Conservation (phyloP, 176 grass and related monocot genomes). For the Aegilops speltoides region DNA sequence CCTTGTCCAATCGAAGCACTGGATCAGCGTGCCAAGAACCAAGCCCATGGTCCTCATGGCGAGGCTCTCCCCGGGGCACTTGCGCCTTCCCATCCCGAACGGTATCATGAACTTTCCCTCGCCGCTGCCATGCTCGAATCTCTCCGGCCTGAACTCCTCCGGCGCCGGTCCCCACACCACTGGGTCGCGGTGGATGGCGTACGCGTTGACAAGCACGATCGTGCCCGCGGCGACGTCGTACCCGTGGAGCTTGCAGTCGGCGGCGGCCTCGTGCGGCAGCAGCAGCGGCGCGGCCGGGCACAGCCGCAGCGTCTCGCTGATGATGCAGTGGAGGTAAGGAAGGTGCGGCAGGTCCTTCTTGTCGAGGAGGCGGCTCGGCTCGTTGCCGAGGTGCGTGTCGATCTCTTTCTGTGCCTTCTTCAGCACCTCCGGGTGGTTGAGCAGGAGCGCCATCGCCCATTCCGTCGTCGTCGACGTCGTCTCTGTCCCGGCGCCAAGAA, state of each 20-base stretch:
- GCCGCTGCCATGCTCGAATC: too few relatives aligned
- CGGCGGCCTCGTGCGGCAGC: neutral
- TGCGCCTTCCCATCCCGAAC: too few relatives aligned
- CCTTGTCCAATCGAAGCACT: slow-evolving; percentile 52
- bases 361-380: neutral
- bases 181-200: neutral
- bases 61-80: too few relatives aligned
- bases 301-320: neutral
- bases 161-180: too few relatives aligned
- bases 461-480: too few relatives aligned
- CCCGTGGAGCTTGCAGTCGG: neutral
- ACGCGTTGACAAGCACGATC: neutral
- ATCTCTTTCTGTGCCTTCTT: too few relatives aligned
- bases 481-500: too few relatives aligned
- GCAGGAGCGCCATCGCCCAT: too few relatives aligned
- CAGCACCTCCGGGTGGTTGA: too few relatives aligned
- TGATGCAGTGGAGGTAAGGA: too few relatives aligned
- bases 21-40: slow-evolving; percentile 40
- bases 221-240: neutral
- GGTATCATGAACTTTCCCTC: too few relatives aligned
- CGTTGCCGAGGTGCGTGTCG: neutral
- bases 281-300: neutral
- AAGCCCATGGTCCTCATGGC: neutral
- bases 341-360: neutral
- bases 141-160: too few relatives aligned